These are phyloP conservation scores for Sextonia rubra DNA, from an alignment of 164 flowering plant species.

Conservation along the genomic window DNA sequence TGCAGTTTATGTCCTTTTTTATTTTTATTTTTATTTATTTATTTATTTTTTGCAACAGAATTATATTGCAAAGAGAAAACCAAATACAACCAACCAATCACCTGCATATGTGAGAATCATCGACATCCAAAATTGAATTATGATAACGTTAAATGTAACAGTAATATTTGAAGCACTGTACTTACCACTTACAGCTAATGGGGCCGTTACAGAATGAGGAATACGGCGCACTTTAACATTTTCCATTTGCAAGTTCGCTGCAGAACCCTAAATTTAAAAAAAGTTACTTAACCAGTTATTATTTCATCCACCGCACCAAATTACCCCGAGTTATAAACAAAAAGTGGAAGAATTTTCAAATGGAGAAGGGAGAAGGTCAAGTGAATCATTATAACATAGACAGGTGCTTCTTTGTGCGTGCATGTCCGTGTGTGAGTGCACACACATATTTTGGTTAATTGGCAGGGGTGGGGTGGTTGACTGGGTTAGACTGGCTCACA, in stretches of 20 bases:
- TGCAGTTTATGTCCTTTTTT: no score
- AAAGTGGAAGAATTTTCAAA: background rate
- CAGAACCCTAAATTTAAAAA: constrained; percentile 47
- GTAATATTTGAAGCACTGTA: background rate
- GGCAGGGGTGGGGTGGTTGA: no score
- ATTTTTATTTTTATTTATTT: no score
- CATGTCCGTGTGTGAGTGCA: background rate
- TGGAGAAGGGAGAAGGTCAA: background rate
- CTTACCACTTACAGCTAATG: constrained; percentile 93
- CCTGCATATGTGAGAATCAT: background rate
- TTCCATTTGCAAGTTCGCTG: constrained; percentile 49
- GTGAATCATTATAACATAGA: background rate
- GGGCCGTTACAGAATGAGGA: constrained; percentile 62
- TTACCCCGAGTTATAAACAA: background rate
- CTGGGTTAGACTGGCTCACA: no score
- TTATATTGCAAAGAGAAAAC: background rate
- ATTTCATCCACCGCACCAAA: background rate
- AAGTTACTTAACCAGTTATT: constrained; percentile 1
- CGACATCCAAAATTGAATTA: background rate
- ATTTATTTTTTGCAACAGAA: no score
- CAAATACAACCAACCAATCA: background rate
- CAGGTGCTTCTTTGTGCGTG: background rate
- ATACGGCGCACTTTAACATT: constrained; percentile 66
- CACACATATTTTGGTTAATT: background rate
- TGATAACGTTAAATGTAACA: background rate